Conservation (phyloP, 805 yeast genomes). For the Saccharomycopsis fibuligera region DNA sequence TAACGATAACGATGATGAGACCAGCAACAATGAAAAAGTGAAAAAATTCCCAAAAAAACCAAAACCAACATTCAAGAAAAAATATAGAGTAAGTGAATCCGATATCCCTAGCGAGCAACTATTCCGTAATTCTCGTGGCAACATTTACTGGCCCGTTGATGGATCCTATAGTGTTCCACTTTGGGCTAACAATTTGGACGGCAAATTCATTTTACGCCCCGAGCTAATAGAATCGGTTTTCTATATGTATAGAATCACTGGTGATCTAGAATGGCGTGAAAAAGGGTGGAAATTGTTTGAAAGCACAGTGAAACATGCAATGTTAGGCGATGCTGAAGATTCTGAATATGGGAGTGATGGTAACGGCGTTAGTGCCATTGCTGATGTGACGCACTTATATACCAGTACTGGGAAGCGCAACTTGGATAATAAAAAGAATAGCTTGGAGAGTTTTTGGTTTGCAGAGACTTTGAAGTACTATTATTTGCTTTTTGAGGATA, state of each 20-base stretch:
- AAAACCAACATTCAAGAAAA: constrained; percentile 3
- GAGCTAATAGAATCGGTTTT: constrained; percentile 57
- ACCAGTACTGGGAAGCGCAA: constrained; percentile 25
- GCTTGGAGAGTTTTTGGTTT: constrained; percentile 47
- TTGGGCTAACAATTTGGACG: constrained; percentile 30
- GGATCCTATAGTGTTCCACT: constrained; percentile 22
- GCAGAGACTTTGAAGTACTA: constrained; percentile 55
- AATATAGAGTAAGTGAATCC: constrained; percentile 2
- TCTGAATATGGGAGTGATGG: too few species aligned
- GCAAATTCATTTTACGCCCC: constrained; percentile 46
- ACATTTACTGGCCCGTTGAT: constrained; percentile 13
- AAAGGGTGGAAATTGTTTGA: constrained; percentile 46
- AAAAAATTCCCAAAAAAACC: constrained; percentile 13
- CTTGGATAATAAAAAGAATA: constrained; percentile 26
- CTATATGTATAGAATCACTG: constrained; percentile 53
- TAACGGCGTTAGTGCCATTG: constrained; percentile 33
- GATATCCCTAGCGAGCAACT: constrained; percentile 3
- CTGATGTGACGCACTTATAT: constrained; percentile 33
- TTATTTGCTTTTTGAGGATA: constrained; percentile 42
- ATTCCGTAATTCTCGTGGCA: constrained; percentile 2
- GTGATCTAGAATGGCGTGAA: constrained; percentile 50
- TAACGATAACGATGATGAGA: not conserved
- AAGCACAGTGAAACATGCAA: constrained; percentile 27
- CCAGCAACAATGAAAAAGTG: too few species aligned
- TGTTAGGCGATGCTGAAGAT: too few species aligned